A percentile compares a stretch with the other conserved stretches of the same genome.
phyloP scores from a whole-genome alignment of 805 yeast species.

The Teunomyces atbi region DNA sequence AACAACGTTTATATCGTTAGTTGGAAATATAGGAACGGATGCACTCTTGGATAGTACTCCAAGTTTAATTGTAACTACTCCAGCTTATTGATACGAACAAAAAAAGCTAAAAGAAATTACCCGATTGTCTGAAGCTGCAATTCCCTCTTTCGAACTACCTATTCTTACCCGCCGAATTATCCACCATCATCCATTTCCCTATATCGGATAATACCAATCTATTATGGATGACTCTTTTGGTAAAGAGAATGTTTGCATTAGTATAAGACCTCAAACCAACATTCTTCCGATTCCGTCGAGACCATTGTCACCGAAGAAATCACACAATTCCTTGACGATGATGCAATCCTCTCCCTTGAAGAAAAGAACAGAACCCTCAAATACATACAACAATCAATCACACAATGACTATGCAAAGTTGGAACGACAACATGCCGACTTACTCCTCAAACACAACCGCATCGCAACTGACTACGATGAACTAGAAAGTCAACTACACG shows the following conservation, averaged over 20 bases:
- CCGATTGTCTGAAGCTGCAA: not conserved
- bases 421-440: constrained; percentile 31
- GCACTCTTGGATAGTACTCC: not conserved
- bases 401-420: constrained; percentile 10
- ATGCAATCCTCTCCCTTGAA: constrained; percentile 3
- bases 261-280: constrained; percentile 10
- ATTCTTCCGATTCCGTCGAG: not conserved
- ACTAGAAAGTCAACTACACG: constrained; percentile 29
- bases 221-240: constrained; percentile 6
- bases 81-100: not conserved
- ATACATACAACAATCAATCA: not conserved
- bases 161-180: not conserved
- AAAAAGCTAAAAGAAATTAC: not conserved
- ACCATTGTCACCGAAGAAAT: constrained; percentile 2
- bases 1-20: not conserved
- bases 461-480: constrained; percentile 26
- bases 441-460: constrained; percentile 25
- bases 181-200: not conserved
- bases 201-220: not conserved
- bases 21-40: not conserved
- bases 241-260: constrained; percentile 13
- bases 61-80: not conserved
- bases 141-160: not conserved
- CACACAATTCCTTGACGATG: constrained; percentile 3
- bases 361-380: not conserved